Evolutionary conservation across 176 grass and related monocot genomes (phyloP), one percentile per base, ranked within the genome.

Genomic region (Oryza longistaminata): DNA sequence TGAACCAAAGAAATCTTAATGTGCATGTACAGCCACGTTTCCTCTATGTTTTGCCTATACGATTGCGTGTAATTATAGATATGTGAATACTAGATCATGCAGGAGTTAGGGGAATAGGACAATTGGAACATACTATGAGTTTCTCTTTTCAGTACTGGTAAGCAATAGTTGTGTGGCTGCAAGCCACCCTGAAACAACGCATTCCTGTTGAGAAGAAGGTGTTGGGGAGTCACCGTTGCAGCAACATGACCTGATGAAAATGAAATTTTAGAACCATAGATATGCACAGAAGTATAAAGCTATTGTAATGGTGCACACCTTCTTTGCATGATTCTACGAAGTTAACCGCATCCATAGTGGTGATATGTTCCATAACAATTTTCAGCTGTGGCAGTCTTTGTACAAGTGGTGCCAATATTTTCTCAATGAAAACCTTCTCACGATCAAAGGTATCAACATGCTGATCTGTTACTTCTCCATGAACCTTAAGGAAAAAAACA

Each of bases 211-310:
- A 98, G 88, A 66, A 95, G 88, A 64, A 98, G 78, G 85, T 98
- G 96, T n/a, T 94, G 93, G 27, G 93, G 96, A 60, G 96, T 98
- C 74, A 98, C 96, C 9, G 96, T 98, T 78, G 93, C 96, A 74
- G 96, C 90, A 79, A 98, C 85, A 81, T 88, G 77, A 77, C 90
- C 96, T 98, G 35, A 71, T 68, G 74, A 74, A 7, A 55, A 55
- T 55, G 6, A 55, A 55, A 55, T 55, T 19, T 61, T 8, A 61
- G 55, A 61, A 61, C 55, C 55, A 22, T 22, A 5, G 21, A 22
- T 22, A 22, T 61, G 55, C 9, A 29, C 76, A 70, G 31, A 84
- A 44, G 75, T 73, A 74, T 78, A 48, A 78, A 29, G 21, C 12
- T 53, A 83, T 64, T 79, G 26, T n/a, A 48, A 49, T 48, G 45